Base-by-base conservation (phyloP, 2,329 filamentous ascomycete genomes). In the Xylariaceae sp. region DNA sequence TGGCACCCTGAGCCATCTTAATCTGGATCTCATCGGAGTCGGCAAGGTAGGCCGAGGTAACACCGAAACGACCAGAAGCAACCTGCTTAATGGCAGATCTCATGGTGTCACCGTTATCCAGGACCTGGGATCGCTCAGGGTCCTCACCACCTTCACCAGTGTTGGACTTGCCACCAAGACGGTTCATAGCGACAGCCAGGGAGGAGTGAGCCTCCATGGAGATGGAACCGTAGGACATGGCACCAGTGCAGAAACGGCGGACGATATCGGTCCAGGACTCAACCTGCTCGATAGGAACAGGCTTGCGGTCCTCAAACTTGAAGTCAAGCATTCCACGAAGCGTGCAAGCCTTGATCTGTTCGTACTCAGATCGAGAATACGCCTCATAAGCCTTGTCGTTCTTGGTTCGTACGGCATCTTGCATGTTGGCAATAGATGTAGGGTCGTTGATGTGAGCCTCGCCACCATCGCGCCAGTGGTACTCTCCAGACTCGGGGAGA, bases 191-290 rank as follows among this genome's bases (percentile, higher is more conserved):
- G 58, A 97, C 88, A 66, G 93, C 93, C 53, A 97, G 80, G 10
- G 93, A 97, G 15, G 93, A 96, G 78, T 97, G 93, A 56, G 93
- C 93, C 75, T 97, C 93, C 91, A 97, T 96, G 4, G 93, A 97
- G 70, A 97, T 97, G 47, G 93, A 97, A 52, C 93, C 93, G 72
- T 97, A 97, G 2, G 93, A 97, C 93, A 97, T 97, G 68, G 93
- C 93, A 73, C 93, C 93, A 45, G 93, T 97, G 69, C 93, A 94
- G 79, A 97, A 97, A 64, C 93, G 89, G 66, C 93, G 89, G 51
- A 97, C 93, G 69, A 97, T 97, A 70, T 97, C 92, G 2, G 93
- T 97, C 93, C 93, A 97, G 17, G 93, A 91, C 78, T 97, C 93
- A 60, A 97, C 93, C 75, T 97, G 92, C 68, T 97, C 93, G 66